These are phyloP conservation scores for Rhodotorula sp. DNA, from an alignment of 1,284 basidiomycete species.

Conservation along the genomic window DNA sequence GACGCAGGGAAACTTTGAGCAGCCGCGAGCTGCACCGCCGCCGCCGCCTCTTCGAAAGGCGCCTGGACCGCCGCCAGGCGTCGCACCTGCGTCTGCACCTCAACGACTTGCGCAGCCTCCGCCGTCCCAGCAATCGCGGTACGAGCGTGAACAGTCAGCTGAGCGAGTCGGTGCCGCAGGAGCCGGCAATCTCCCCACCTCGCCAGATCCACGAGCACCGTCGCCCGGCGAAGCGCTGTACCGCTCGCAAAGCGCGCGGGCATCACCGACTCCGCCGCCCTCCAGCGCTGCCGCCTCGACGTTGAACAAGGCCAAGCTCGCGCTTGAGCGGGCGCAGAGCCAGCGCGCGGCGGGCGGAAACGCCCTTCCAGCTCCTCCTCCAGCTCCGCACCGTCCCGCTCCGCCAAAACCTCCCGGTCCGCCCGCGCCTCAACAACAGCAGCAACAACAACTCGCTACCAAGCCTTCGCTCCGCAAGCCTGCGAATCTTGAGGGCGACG, in stretches of 20 bases:
- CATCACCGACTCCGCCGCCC: neutral
- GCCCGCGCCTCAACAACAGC: neutral
- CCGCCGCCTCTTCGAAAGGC: constrained; percentile 38
- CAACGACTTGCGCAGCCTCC: constrained; percentile 18
- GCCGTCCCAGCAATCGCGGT: constrained; percentile 10
- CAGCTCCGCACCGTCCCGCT: constrained; percentile 31
- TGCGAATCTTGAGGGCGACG: constrained; percentile 33
- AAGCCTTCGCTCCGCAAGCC: constrained; percentile 50
- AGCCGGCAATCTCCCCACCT: constrained; percentile 16
- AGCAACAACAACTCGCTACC: constrained; percentile 11
- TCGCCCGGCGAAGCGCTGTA: neutral
- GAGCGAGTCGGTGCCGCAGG: constrained; percentile 29
- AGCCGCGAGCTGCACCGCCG: constrained; percentile 38
- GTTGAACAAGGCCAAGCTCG: neutral
- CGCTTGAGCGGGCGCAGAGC: constrained; percentile 50
- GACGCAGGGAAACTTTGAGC: constrained; percentile 30
- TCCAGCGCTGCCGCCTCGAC: constrained; percentile 7
- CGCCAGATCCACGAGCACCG: neutral
- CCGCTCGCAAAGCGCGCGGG: constrained; percentile 36
- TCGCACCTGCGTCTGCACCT: constrained; percentile 15
- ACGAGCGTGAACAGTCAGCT: constrained; percentile 4
- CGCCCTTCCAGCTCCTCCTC: constrained; percentile 38
- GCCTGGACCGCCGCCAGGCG: constrained; percentile 28
- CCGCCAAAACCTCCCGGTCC: constrained; percentile 23
- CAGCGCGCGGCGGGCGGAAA: constrained; percentile 48